A percentile compares a stretch with the other conserved stretches of the same genome.
Evolutionary conservation across 2,329 filamentous ascomycete species (phyloP).

Genomic region (Aureobasidium sp.): DNA sequence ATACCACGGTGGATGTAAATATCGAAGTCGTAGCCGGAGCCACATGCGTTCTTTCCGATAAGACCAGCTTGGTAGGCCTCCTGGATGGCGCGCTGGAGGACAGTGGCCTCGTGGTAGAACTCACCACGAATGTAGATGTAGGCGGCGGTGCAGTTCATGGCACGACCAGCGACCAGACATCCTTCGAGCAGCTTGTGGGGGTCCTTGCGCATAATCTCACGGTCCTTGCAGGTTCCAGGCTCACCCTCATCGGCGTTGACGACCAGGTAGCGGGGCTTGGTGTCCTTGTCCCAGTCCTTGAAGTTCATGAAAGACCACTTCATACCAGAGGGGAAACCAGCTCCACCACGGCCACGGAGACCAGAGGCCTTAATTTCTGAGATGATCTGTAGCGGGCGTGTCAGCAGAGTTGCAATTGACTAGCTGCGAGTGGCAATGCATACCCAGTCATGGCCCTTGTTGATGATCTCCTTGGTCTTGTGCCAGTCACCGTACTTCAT

Average conservation of each 20-base stretch:
- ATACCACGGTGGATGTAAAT: slow-evolving; percentile 94
- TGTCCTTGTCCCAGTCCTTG: slow-evolving; percentile 98
- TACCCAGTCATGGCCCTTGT: slow-evolving; percentile 95
- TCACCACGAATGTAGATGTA: slow-evolving; percentile 99
- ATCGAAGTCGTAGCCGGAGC: slow-evolving; percentile 94
- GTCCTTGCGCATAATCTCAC: slow-evolving; percentile 99
- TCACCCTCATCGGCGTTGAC: slow-evolving; percentile 99
- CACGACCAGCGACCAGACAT: slow-evolving; percentile 87
- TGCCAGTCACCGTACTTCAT: slow-evolving; percentile 99
- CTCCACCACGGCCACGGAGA: slow-evolving; percentile 88
- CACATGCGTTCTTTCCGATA: slow-evolving; percentile 97
- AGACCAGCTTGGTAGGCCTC: slow-evolving; percentile 92
- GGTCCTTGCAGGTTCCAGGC: slow-evolving; percentile 97
- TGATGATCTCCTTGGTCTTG: slow-evolving; percentile 96
- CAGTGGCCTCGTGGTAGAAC: slow-evolving; percentile 90
- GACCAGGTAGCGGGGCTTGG: slow-evolving; percentile 88
- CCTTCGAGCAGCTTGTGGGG: slow-evolving; percentile 98
- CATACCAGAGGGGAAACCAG: slow-evolving; percentile 93
- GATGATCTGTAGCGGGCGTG: slow-evolving; percentile 58
- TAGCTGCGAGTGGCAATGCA: slow-evolving; percentile 17
- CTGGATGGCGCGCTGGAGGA: slow-evolving; percentile 91
- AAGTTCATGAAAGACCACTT: slow-evolving; percentile 99
- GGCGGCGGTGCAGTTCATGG: slow-evolving; percentile 97
- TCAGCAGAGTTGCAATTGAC: slow-evolving; percentile 4
- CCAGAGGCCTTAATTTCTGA: slow-evolving; percentile 95